phyloP scores from a whole-genome alignment of 306 rosid genomes.

The Trifolium fragiferum region DNA sequence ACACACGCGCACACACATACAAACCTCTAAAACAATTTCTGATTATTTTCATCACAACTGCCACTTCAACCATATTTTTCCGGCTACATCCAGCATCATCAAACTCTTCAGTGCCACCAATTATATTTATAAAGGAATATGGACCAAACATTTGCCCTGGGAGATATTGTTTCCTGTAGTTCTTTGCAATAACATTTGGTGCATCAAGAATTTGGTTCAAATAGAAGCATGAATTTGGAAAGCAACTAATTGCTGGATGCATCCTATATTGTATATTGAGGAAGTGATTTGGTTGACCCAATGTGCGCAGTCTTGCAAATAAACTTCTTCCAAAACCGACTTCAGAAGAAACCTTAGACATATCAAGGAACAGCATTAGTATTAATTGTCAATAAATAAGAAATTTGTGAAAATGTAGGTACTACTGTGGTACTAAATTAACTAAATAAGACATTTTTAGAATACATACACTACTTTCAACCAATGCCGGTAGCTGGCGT shows the following conservation, averaged over 20 bases:
- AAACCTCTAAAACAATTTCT: constrained; percentile 55
- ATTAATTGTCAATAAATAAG: neutral
- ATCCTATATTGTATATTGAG: constrained; percentile 74
- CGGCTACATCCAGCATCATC: constrained; percentile 72
- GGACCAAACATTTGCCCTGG: constrained; percentile 70
- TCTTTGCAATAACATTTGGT: constrained; percentile 51
- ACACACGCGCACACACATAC: neutral
- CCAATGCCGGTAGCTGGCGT: neutral
- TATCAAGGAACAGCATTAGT: constrained; percentile 9
- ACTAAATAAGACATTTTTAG: neutral
- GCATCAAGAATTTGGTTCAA: constrained; percentile 57
- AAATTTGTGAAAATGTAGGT: neutral
- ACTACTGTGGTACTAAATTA: neutral
- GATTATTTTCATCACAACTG: constrained; percentile 60
- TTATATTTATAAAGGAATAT: constrained; percentile 69
- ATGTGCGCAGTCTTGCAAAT: constrained; percentile 60
- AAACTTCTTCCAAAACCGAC: constrained; percentile 84
- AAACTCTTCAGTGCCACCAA: constrained; percentile 71
- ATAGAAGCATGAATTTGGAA: constrained; percentile 72
- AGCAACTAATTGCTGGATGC: constrained; percentile 67
- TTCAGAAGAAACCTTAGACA: constrained; percentile 54
- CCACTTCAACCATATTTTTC: constrained; percentile 77
- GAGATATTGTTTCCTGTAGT: constrained; percentile 59
- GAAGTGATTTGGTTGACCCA: constrained; percentile 59
- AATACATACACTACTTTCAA: constrained; percentile 63